Base-by-base conservation (phyloP, 2,329 filamentous ascomycete species). In the Hypoxylon sp. region DNA sequence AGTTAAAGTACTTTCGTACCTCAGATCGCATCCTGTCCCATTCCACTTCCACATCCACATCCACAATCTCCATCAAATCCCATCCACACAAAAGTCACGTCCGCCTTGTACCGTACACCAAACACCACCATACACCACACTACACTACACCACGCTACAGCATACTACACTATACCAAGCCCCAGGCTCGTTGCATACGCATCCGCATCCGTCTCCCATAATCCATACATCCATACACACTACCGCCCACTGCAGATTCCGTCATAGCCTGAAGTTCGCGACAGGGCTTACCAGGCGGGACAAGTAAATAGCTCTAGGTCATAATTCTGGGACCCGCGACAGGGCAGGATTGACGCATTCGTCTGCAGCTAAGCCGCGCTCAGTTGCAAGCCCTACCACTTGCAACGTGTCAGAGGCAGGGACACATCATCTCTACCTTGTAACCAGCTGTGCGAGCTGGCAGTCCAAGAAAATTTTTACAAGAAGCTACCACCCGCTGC, bases 401-500 rank as follows among this genome's bases (percentile, higher is more conserved):
- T 85, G 85, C 86, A 85, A 88, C 86, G 86, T 88, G 86, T 87
- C 85, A 77, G 77, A 78, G 76, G 76, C 83, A 81, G 82, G 84
- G 80, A 87, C 85, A 87, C 86, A 87, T 88, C 86, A 87, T 81
- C 80, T 80, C 79, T 80, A 82, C 75, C 75, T 77, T 78, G 76
- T 81, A 78, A 79, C 81, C 77, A 81, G 82, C 83, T 87, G 86
- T 87, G 80, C 83, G 82, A 85, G 83, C 80, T 83, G 82, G 84
- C 84, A 82, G 77, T 80, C 82, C 83, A 83, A 83, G 81, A 83
- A 83, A 85, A 75, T 74, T 83, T 83, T 85, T 82, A 84, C 84
- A 86, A 84, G 82, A 86, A 87, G 86, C 84, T 82, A 85, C 83
- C 83, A 86, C 80, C 86, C 86, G 86, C 86, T 88, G 86, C 86